A percentile compares a stretch with the other conserved stretches of the same genome.
phyloP scores from a whole-genome alignment of 768 basidiomycete genomes.

The Hypholoma sublateritium region DNA sequence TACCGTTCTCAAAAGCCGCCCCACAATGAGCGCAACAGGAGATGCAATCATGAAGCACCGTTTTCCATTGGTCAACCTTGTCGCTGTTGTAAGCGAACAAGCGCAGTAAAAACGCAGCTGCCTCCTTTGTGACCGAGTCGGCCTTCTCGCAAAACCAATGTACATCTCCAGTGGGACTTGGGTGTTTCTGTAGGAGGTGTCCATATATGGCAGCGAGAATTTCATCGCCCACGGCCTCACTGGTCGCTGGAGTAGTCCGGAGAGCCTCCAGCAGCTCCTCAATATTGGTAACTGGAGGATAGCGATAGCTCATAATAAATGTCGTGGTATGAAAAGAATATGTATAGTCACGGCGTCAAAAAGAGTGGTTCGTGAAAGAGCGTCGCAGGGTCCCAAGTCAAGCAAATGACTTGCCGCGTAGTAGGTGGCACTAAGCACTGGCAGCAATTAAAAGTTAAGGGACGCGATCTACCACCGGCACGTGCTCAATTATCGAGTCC shows the following conservation, averaged over 20 bases:
- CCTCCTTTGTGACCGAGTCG: constrained; percentile 51
- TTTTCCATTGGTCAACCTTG: constrained; percentile 64
- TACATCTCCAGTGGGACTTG: constrained; percentile 28
- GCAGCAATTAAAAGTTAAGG: not conserved
- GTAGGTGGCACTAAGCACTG: not conserved
- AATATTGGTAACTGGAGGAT: constrained; percentile 31
- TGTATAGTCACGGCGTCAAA: not conserved
- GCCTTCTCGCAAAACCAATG: constrained; percentile 87
- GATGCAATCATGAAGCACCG: constrained; percentile 53
- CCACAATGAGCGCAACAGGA: constrained; percentile 71
- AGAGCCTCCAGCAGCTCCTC: constrained; percentile 51
- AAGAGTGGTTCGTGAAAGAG: not conserved
- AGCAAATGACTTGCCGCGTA: not conserved
- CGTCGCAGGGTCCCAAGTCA: constrained; percentile 3
- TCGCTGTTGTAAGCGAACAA: constrained; percentile 74
- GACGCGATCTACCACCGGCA: constrained; percentile 3
- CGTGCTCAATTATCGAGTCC: not conserved
- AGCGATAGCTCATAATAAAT: not conserved
- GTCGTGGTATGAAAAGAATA: not conserved
- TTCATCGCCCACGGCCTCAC: constrained; percentile 44
- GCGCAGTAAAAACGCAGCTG: constrained; percentile 80
- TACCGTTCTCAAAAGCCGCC: constrained; percentile 60
- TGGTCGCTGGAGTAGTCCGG: constrained; percentile 58
- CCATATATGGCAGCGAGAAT: constrained; percentile 33
- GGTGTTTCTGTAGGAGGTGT: not conserved